These are phyloP conservation scores for Lithospermum erythrorhizon DNA, from an alignment of 257 asterid species.

Conservation along the genomic window DNA sequence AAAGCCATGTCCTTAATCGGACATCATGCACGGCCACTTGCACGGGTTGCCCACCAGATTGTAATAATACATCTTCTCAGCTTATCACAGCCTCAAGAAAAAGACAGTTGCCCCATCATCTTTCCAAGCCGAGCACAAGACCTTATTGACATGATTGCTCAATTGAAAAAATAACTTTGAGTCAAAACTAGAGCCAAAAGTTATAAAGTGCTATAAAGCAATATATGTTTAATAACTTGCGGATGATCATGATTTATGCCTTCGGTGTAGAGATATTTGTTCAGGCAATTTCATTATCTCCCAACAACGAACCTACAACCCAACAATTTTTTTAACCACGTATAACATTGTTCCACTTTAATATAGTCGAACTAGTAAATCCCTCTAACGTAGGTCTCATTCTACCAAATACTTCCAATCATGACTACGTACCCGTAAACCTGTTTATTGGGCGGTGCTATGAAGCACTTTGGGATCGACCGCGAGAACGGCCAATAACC, in stretches of 20 bases:
- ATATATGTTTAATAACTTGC: slow-evolving; percentile 21
- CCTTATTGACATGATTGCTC: slow-evolving; percentile 39
- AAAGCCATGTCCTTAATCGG: slow-evolving; percentile 90
- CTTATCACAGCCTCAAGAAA: slow-evolving; percentile 98
- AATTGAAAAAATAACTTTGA: not conserved
- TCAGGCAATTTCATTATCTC: slow-evolving; percentile 66
- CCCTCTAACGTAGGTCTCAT: not conserved
- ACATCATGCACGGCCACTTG: slow-evolving; percentile 91
- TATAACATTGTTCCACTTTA: not conserved
- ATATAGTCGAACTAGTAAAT: not conserved
- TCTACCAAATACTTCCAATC: no score
- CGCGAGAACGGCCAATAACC: no score
- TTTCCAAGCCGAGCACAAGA: slow-evolving; percentile 89
- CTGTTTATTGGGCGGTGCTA: no score
- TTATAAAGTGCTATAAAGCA: not conserved
- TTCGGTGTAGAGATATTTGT: slow-evolving; percentile 54
- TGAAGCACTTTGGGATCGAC: no score
- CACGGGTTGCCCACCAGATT: slow-evolving; percentile 63
- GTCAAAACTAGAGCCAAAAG: not conserved
- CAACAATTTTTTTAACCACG: not conserved
- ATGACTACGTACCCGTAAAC: no score
- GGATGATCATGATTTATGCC: slow-evolving; percentile 93
- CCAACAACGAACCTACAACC: slow-evolving; percentile 87
- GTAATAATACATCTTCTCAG: slow-evolving; percentile 94
- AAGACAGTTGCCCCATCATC: slow-evolving; percentile 94